Percentiles rank a stretch among this genome's conserved stretches.
phyloP scores from a whole-genome alignment of 305 asterid species.

The Solanum aculeatissimum region DNA sequence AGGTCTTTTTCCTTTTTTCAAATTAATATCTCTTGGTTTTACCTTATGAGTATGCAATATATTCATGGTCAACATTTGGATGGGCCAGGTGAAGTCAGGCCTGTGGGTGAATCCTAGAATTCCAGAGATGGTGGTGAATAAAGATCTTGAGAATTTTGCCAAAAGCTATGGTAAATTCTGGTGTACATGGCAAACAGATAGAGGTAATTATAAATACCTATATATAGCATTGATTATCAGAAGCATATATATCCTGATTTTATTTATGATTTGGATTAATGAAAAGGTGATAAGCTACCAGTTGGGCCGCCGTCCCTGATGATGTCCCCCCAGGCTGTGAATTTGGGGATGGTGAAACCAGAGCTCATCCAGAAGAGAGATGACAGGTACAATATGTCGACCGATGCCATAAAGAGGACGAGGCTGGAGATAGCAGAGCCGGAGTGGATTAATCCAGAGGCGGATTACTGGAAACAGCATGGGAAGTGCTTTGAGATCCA shows the following conservation, averaged over 20 bases:
- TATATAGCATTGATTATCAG: too few species aligned
- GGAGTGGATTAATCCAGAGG: constrained; percentile 27
- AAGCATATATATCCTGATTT: neutral
- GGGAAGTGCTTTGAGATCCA: constrained; percentile 60
- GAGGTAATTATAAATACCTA: neutral
- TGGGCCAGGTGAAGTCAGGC: constrained; percentile 14
- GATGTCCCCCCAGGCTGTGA: constrained; percentile 74
- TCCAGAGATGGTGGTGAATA: constrained; percentile 13
- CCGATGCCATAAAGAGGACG: constrained; percentile 15
- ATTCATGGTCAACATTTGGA: neutral
- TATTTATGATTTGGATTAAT: neutral
- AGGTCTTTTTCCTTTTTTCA: constrained; percentile 21
- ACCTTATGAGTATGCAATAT: neutral
- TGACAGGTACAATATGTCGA: constrained; percentile 30
- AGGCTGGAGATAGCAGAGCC: constrained; percentile 40
- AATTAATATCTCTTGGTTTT: neutral
- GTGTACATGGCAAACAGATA: constrained; percentile 34
- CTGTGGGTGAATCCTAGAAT: constrained; percentile 20
- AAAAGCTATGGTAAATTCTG: constrained; percentile 28
- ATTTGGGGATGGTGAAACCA: constrained; percentile 36
- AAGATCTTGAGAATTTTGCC: constrained; percentile 14
- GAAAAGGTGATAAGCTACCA: constrained; percentile 42
- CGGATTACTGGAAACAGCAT: constrained; percentile 64
- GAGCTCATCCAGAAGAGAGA: constrained; percentile 42
- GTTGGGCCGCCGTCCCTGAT: constrained; percentile 67